These are phyloP conservation scores for barrel medic (Medicago truncatula) DNA, from an alignment of 306 rosid genomes.

Conservation along the genomic window MtrunA17r5.0-ANR NC_053048.1:9410001-9410500, in stretches of 20 bases:
- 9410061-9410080: not conserved
- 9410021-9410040: not conserved
- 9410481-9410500: slow-evolving; percentile 99
- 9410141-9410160: slow-evolving; percentile 85
- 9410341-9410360: slow-evolving; percentile 95
- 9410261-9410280: not conserved
- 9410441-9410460: slow-evolving; percentile 31
- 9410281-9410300: slow-evolving; percentile 25
- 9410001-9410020: not conserved
- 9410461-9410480: slow-evolving; percentile 81
- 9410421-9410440: slow-evolving; percentile 9
- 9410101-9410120: slow-evolving; percentile 1
- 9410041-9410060: slow-evolving; percentile 27
- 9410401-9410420: slow-evolving; percentile 16
- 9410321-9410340: slow-evolving; percentile 76
- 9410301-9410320: slow-evolving; percentile 86
- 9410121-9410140: slow-evolving; percentile 98
- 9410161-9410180: slow-evolving; percentile 83
- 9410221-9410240: slow-evolving; percentile 77
- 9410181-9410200: slow-evolving; percentile 97
- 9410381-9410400: slow-evolving; percentile 85
- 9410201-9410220: slow-evolving; percentile 99
- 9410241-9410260: slow-evolving; percentile 11
- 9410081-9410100: not conserved
- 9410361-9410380: slow-evolving; percentile 97